Percentiles rank a stretch among this genome's conserved stretches.
These are phyloP conservation scores for Backusella liffmaniae DNA, from an alignment of 192 early-diverging fungal species.

Conservation along the genomic window DNA sequence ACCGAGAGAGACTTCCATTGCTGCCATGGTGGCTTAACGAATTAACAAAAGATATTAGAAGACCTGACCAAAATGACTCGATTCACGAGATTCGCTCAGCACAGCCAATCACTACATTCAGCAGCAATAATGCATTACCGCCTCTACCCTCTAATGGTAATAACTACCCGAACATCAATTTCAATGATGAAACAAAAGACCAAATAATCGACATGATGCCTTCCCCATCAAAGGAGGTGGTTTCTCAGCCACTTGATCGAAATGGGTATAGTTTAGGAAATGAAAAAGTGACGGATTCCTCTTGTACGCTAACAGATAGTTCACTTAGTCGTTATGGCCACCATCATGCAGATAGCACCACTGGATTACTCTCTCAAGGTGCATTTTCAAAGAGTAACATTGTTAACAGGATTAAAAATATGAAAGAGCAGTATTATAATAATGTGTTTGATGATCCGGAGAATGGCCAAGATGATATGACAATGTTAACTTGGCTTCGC, in stretches of 20 bases:
- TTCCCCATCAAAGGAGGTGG: not conserved
- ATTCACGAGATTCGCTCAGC: not conserved
- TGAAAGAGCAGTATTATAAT: not conserved
- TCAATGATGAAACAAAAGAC: not conserved
- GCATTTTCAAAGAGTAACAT: not conserved
- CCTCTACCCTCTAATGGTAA: not conserved
- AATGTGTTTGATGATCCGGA: not conserved
- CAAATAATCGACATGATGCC: not conserved
- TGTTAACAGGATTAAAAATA: not conserved
- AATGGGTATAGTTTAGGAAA: not conserved
- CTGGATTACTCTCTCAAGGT: not conserved
- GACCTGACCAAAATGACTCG: not conserved
- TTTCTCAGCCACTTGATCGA: not conserved
- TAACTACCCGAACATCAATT: not conserved
- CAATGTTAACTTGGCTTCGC: not conserved
- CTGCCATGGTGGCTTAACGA: conserved; percentile 8
- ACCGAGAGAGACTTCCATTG: not conserved
- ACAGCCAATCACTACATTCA: not conserved
- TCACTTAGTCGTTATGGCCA: not conserved
- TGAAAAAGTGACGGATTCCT: not conserved
- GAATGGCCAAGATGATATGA: not conserved
- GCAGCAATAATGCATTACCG: not conserved
- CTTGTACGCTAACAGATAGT: conserved; percentile 4
- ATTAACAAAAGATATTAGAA: not conserved
- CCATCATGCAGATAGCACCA: not conserved